A percentile compares a stretch with the other conserved stretches of the same genome.
phyloP scores from a whole-genome alignment of 176 grass and related monocot species.

The Bothriochloa decipiens region DNA sequence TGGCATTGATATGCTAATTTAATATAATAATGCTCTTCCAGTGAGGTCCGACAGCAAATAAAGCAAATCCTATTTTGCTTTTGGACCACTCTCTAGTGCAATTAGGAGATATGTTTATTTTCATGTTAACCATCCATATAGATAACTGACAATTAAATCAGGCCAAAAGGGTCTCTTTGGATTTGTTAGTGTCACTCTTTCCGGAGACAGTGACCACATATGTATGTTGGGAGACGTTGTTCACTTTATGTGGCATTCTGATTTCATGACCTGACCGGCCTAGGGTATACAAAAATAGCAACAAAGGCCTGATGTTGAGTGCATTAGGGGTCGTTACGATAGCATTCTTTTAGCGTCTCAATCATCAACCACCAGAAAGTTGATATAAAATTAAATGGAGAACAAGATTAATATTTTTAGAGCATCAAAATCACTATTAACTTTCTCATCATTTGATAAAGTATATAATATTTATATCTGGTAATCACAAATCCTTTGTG shows the following conservation, averaged over 20 bases:
- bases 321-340: constrained; percentile 9
- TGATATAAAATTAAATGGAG: neutral
- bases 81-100: neutral
- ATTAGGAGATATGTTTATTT: neutral
- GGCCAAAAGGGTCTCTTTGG: neutral
- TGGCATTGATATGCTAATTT: constrained; percentile 27
- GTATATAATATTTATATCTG: neutral
- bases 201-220: constrained; percentile 23
- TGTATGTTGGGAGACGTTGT: constrained; percentile 14
- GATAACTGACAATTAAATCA: neutral
- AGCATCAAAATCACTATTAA: neutral
- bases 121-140: neutral
- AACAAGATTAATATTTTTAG: neutral
- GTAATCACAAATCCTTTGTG: neutral
- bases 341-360: neutral
- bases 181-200: constrained; percentile 34
- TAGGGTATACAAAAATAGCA: neutral
- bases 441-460: neutral
- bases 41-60: neutral
- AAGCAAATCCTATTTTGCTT: neutral
- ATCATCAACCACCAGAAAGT: neutral
- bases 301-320: neutral
- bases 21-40: constrained; percentile 14
- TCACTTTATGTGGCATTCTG: constrained; percentile 25
- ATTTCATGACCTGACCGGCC: constrained; percentile 10